Evolutionary conservation across 2,329 filamentous ascomycete species (phyloP), one percentile per base, ranked within the genome.

Genomic region (Colletotrichum endophyticum): DNA sequence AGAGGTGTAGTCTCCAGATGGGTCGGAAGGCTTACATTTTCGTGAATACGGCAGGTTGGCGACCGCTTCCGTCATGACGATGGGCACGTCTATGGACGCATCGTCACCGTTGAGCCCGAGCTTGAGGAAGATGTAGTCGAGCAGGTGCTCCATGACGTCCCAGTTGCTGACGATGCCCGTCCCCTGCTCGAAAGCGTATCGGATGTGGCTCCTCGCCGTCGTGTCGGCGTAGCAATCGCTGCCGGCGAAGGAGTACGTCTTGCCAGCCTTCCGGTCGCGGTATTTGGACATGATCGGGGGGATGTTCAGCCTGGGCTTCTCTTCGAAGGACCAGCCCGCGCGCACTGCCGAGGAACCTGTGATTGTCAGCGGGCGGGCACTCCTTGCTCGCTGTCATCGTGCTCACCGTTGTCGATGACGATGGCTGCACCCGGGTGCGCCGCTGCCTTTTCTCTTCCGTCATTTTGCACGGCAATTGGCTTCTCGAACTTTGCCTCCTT

Each of bases 111-210:
- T 95, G 80, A 99, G 90, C 6, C 97, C 97, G 71, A 99, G 87
- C 86, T 98, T 99, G 79, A 98, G 89, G 84, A 99, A 99, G 57
- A 96, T 91, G 84, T 98, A 98, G 86, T 99, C 97, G 63, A 99
- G 87, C 7, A 98, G 90, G 75, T 96, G 96, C 85, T 99, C 97
- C 92, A 98, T 96, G 39, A 96, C 96, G 85, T 99, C 97, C 96
- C 98, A 99, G 83, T 99, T 99, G 84, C 95, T 96, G 77, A 99
- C 92, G 64, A 99, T 94, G 78, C 96, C 96, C 61, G 94, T 96
- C 28, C 96, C 96, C 3, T 94, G 91, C 84, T 99, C 97, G 81
- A 98, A 99, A 2, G 96, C 94, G 84, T 95, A 95, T 83, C 96
- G 94, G 76, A 98, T 94, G 84, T 99, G 97, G 13, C 96, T 95